phyloP scores from a whole-genome alignment of 2,329 filamentous ascomycete species.

The Talaromyces sp. region DNA sequence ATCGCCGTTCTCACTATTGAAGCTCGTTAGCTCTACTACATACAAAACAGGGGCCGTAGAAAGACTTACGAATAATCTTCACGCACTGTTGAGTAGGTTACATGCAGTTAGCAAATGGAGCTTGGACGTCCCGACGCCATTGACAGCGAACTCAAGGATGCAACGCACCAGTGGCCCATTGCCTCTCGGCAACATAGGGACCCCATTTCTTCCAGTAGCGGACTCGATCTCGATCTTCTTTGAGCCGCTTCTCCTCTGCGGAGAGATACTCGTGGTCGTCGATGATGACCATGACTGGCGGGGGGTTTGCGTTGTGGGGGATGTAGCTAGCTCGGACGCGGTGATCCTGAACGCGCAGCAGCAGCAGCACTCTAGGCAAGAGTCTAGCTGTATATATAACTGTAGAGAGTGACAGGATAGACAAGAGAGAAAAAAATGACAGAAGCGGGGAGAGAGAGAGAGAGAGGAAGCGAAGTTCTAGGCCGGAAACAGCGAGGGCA shows the following conservation, averaged over 20 bases:
- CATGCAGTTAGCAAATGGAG: neutral
- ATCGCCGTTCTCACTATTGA: conserved; percentile 69
- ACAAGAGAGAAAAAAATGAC: neutral
- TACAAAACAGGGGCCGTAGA: neutral
- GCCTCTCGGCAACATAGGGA: conserved; percentile 85
- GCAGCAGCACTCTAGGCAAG: neutral
- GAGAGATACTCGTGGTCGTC: conserved; percentile 83
- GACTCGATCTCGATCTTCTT: conserved; percentile 73
- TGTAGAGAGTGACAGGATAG: neutral
- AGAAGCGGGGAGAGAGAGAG: neutral
- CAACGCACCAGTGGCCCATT: conserved; percentile 82
- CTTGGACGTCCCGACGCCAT: neutral
- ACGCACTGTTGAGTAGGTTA: conserved; percentile 55
- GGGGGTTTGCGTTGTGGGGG: neutral
- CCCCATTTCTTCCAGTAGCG: conserved; percentile 99
- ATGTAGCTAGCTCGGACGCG: neutral
- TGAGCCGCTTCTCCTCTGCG: conserved; percentile 84
- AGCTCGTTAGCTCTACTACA: neutral
- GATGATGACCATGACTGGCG: conserved; percentile 71
- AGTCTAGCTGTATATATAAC: neutral
- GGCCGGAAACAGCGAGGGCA: neutral
- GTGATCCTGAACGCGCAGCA: neutral
- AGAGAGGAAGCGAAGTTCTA: neutral
- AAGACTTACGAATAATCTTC: conserved; percentile 77
- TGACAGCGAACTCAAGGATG: neutral